phyloP scores from a whole-genome alignment of 768 basidiomycete species.

The Russula ochroleuca region DNA sequence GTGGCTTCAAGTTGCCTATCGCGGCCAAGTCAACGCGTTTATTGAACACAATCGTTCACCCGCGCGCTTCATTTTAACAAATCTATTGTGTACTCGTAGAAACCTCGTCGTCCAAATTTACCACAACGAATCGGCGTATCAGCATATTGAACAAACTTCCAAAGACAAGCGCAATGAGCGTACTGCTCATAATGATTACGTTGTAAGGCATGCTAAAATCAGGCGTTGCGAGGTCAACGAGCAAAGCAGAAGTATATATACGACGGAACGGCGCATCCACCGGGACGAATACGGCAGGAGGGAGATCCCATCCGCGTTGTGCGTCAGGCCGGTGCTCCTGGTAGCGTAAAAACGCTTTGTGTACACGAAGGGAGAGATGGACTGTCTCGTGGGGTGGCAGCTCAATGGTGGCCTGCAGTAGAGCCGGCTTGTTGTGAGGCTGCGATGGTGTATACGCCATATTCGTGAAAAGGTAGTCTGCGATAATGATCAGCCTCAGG shows the following conservation, averaged over 20 bases:
- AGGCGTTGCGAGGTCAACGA: conserved; percentile 94
- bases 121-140: conserved; percentile 73
- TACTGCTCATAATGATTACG: conserved; percentile 95
- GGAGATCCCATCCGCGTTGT: conserved; percentile 90
- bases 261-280: conserved; percentile 32
- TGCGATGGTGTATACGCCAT: conserved; percentile 64
- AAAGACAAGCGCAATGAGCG: conserved; percentile 87
- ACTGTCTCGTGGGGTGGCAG: conserved; percentile 68
- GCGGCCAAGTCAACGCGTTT: neutral
- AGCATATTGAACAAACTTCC: conserved; percentile 87
- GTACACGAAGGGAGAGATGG: conserved; percentile 64
- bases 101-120: conserved; percentile 31
- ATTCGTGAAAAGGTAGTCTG: conserved; percentile 61
- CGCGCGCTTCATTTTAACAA: neutral
- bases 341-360: conserved; percentile 84
- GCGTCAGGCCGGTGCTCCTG: conserved; percentile 97
- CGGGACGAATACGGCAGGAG: conserved; percentile 75
- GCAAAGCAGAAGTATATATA: conserved; percentile 75
- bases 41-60: neutral
- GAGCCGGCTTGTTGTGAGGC: conserved; percentile 70
- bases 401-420: conserved; percentile 63
- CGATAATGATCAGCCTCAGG: conserved; percentile 6
- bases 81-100: neutral
- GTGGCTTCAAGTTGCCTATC: conserved; percentile 6
- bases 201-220: conserved; percentile 99